Evolutionary conservation across 2,329 filamentous ascomycete genomes (phyloP), one percentile per base, ranked within the genome.

Genomic region (Myrmaecium sp.): DNA sequence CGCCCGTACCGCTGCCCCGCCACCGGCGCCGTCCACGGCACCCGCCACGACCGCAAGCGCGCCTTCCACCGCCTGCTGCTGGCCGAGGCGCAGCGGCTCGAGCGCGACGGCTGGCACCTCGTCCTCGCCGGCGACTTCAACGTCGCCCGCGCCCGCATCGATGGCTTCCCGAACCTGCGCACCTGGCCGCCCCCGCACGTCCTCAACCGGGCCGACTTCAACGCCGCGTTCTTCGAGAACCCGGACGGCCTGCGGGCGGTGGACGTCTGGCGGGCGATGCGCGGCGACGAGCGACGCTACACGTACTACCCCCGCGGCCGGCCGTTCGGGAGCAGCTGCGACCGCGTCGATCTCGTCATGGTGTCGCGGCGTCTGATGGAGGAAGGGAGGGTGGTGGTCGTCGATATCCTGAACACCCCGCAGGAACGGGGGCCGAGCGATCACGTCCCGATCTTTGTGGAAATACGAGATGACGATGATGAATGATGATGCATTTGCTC

Each of bases 121-220:
- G 38, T 69, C 3, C 38, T 69, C 0, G 56, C 58, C 0, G 62
- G 64, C 0, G 63, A 68, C 33, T 47, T 67, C 38, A 68, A 69
- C 28, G 47, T 68, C 13, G 63, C 64, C 4, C 49, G 49, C 12
- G 34, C 43, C 8, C 26, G 27, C 3, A 36, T 56, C 11, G 60
- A 64, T 43, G 63, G 62, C 2, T 43, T 52, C 34, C 64, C 64
- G 0, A 54, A 50, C 13, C 41, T 69, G 16, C 51, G 54, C 7
- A 57, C 50, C 1, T 53, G 40, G 21, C 57, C 59, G 4, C 23
- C 36, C 5, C 52, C 64, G 36, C 64, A 69, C 37, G 52, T 57
- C 4, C n/a, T 46, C 5, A 68, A 66, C 34, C 50, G 64, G 9
- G 43, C 41, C 6, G 60, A 69, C 33, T 69, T 69, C 37, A 57